A percentile compares a stretch with the other conserved stretches of the same genome.
phyloP scores from a whole-genome alignment of 139 green algal species.

The Tetraselmis striata region DNA sequence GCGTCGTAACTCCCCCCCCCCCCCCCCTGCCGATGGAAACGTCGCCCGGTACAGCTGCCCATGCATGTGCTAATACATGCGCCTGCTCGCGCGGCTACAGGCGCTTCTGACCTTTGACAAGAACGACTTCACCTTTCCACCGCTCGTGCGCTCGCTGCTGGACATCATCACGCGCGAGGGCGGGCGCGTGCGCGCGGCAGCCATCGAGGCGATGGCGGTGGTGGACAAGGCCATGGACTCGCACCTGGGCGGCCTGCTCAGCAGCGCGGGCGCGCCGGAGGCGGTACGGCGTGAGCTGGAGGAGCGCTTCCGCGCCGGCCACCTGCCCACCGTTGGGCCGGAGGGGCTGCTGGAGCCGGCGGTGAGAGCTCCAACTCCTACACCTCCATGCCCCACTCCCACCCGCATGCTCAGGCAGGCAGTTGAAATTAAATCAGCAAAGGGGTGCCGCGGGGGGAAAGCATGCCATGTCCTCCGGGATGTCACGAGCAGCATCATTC shows the following conservation, averaged over 20 bases:
- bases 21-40: too few relatives aligned
- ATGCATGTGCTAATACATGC: not conserved
- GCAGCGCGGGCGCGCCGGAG: constrained; percentile 22
- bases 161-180: not conserved
- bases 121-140: not conserved
- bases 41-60: too few relatives aligned
- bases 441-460: too few relatives aligned
- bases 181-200: not conserved
- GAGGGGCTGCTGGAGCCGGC: constrained; percentile 41
- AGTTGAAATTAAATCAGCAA: too few relatives aligned
- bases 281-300: constrained; percentile 19
- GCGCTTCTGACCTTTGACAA: constrained; percentile 21
- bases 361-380: constrained; percentile 3
- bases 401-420: too few relatives aligned
- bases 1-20: too few relatives aligned
- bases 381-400: too few relatives aligned
- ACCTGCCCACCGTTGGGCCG: constrained; percentile 27
- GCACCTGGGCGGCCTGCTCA: not conserved
- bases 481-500: too few relatives aligned
- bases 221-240: not conserved
- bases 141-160: not conserved
- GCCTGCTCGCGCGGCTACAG: constrained; percentile 24
- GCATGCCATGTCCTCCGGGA: too few relatives aligned
- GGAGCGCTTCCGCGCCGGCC: constrained; percentile 17
- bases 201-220: not conserved